phyloP scores from a whole-genome alignment of 495 filamentous ascomycete species.

The Haplographium delicatum region DNA sequence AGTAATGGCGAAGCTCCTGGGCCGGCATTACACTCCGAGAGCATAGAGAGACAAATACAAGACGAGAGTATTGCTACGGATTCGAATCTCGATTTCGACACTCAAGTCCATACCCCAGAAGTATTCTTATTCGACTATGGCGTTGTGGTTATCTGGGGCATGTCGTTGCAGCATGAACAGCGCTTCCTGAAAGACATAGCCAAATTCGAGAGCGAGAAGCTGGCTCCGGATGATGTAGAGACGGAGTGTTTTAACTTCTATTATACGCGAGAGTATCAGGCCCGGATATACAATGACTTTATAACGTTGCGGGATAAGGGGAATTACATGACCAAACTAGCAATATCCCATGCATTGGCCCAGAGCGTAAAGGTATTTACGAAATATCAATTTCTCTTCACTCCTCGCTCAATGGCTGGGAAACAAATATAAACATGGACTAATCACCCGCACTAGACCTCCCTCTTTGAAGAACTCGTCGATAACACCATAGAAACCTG shows the following conservation, averaged over 20 bases:
- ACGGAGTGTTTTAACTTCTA: conserved; percentile 99
- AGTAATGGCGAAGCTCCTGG: conserved; percentile 26
- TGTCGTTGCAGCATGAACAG: conserved; percentile 78
- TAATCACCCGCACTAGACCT: conserved; percentile 62
- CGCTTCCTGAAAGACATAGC: conserved; percentile 88
- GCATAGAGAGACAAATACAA: conserved; percentile 14
- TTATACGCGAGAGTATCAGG: conserved; percentile 94
- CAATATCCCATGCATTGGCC: conserved; percentile 89
- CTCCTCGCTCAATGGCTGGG: too few relatives aligned
- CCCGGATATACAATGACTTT: conserved; percentile 98
- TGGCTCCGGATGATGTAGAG: conserved; percentile 82
- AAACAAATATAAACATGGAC: too few relatives aligned
- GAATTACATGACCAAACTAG: conserved; percentile 96
- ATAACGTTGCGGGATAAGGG: conserved; percentile 87
- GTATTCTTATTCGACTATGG: conserved; percentile 96
- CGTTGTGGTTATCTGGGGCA: conserved; percentile 99
- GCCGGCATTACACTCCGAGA: conserved; percentile 12
- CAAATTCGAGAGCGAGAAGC: conserved; percentile 91
- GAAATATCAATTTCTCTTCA: not conserved
- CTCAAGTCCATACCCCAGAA: conserved; percentile 79
- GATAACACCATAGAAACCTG: conserved; percentile 86
- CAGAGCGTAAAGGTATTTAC: conserved; percentile 78
- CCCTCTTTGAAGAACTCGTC: conserved; percentile 93
- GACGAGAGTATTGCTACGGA: conserved; percentile 17
- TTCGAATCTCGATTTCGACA: conserved; percentile 55